A percentile compares a stretch with the other conserved stretches of the same genome.
Conservation (phyloP, 2,329 filamentous ascomycete species). For the Sarocladium kiliense region DNA sequence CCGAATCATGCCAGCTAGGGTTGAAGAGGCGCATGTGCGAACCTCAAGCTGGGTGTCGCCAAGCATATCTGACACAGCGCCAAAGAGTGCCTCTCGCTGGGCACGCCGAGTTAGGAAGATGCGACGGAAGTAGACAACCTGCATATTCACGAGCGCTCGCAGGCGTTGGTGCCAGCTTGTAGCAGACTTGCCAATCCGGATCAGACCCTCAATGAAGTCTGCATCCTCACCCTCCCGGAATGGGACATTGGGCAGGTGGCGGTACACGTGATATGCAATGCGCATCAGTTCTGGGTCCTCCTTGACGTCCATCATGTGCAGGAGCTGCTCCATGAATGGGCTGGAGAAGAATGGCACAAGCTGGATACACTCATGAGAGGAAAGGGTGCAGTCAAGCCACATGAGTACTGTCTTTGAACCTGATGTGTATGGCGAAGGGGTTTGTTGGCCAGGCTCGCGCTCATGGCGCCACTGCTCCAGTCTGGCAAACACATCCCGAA, state of each 20-base stretch:
- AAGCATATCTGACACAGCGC: constrained; percentile 93
- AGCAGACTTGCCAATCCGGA: constrained; percentile 80
- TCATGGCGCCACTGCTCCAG: constrained; percentile 86
- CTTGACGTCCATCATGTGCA: constrained; percentile 99
- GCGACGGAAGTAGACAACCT: constrained; percentile 95
- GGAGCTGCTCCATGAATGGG: constrained; percentile 81
- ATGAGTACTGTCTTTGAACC: constrained; percentile 93
- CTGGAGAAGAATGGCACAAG: constrained; percentile 87
- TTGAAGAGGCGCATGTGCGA: constrained; percentile 84
- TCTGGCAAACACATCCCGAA: constrained; percentile 70
- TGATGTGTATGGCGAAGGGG: constrained; percentile 88
- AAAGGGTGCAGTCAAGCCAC: constrained; percentile 89
- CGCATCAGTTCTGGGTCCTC: constrained; percentile 95
- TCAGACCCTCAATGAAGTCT: constrained; percentile 77
- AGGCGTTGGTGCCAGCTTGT: constrained; percentile 93
- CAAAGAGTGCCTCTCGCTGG: constrained; percentile 77
- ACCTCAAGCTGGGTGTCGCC: constrained; percentile 90
- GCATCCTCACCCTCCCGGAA: constrained; percentile 82
- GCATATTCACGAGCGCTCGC: constrained; percentile 94
- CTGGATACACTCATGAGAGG: constrained; percentile 87
- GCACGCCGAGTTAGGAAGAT: constrained; percentile 76
- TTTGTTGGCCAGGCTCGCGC: constrained; percentile 81
- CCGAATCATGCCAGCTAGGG: constrained; percentile 93
- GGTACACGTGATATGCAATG: constrained; percentile 93
- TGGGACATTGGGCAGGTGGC: constrained; percentile 91